Conservation (phyloP, 1,284 basidiomycete species). For the Abortiporus biennis region DNA sequence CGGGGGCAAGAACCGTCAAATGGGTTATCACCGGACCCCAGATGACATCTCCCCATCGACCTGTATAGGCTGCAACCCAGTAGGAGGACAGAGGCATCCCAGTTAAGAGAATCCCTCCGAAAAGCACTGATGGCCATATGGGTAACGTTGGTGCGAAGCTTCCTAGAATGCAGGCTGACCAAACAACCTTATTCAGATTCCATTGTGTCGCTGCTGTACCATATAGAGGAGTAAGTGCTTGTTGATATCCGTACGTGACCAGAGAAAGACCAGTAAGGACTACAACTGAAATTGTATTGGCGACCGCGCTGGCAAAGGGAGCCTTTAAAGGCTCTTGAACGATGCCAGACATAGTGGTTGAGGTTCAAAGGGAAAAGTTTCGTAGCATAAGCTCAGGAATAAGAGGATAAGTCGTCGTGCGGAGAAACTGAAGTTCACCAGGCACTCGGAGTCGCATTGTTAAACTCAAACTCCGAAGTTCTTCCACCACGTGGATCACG, state of each 20-base stretch:
- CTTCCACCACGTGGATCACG: slow-evolving; percentile 1
- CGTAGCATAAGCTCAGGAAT: background rate
- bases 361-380: slow-evolving; percentile 2
- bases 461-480: too few relatives aligned
- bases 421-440: background rate
- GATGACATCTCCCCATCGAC: slow-evolving; percentile 43
- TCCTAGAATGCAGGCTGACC: slow-evolving; percentile 31
- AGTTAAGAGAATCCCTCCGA: slow-evolving; percentile 41
- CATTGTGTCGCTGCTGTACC: slow-evolving; percentile 43
- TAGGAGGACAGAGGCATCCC: slow-evolving; percentile 57
- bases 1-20: slow-evolving; percentile 44
- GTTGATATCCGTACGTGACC: slow-evolving; percentile 46
- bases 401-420: background rate
- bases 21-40: slow-evolving; percentile 58
- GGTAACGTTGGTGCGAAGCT: slow-evolving; percentile 29
- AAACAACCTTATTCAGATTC: slow-evolving; percentile 39
- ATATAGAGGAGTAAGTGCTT: slow-evolving; percentile 52
- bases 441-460: background rate
- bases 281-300: slow-evolving; percentile 20
- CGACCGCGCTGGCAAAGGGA: slow-evolving; percentile 15
- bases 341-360: slow-evolving; percentile 13
- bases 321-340: slow-evolving; percentile 10
- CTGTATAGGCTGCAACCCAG: slow-evolving; percentile 53
- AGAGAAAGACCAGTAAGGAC: slow-evolving; percentile 39
- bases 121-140: slow-evolving; percentile 26